Percentiles rank a stretch among this genome's conserved stretches.
Conservation (phyloP, 768 basidiomycete genomes). For the Boletus rex-veris region DNA sequence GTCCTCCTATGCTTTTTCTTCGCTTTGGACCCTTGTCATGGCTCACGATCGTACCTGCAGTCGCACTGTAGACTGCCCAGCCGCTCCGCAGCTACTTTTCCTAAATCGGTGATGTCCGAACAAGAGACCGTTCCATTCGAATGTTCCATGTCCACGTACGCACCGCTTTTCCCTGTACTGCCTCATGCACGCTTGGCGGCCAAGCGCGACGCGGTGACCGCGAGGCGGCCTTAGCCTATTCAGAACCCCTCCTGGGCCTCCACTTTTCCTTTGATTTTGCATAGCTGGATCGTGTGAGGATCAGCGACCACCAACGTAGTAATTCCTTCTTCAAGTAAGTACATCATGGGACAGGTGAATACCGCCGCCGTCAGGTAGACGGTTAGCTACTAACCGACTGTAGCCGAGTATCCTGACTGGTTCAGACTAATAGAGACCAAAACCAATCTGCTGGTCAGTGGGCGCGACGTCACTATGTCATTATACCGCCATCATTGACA, state of each 20-base stretch:
- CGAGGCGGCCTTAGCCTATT: no score
- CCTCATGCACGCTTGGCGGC: slow-evolving; percentile 1
- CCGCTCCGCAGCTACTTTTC: not conserved
- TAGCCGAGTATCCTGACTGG: no score
- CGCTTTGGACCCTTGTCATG: not conserved
- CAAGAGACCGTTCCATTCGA: slow-evolving; percentile 21
- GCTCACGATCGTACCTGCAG: not conserved
- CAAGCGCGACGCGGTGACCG: not conserved
- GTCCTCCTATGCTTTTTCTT: not conserved
- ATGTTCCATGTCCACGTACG: slow-evolving; percentile 21
- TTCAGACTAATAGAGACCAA: no score
- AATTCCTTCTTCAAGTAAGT: slow-evolving; percentile 2
- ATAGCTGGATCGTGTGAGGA: no score
- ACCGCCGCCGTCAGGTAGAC: no score
- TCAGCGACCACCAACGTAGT: not conserved
- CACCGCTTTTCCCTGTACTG: slow-evolving; percentile 4
- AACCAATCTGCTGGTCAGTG: no score
- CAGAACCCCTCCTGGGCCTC: no score
- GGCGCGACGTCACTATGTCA: no score
- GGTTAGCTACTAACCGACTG: no score
- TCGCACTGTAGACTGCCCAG: not conserved
- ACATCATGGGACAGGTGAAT: no score
- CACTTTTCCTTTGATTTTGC: no score
- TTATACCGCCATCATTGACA: no score
- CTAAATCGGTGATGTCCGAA: slow-evolving; percentile 18